Conservation (phyloP, 768 basidiomycete species). For the Rubroboletus satanas region DNA sequence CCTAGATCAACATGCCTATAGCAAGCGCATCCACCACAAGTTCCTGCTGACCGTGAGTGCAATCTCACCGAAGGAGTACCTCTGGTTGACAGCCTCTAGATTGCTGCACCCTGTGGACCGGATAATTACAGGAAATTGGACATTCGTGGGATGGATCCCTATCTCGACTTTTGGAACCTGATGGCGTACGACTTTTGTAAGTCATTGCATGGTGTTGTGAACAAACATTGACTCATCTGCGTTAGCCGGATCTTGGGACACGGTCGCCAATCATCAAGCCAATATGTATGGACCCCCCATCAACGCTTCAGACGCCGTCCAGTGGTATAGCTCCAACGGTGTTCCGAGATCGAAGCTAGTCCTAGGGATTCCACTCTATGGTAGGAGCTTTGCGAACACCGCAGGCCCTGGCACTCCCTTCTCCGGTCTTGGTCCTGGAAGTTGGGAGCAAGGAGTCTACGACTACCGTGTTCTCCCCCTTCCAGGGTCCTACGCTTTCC, state of each 20-base stretch:
- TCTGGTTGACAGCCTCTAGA: conserved; percentile 39
- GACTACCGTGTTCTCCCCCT: conserved; percentile 90
- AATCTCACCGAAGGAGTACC: neutral
- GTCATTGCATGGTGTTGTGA: conserved; percentile 20
- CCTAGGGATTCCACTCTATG: conserved; percentile 90
- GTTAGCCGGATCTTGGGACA: conserved; percentile 75
- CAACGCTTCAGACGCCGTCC: conserved; percentile 59
- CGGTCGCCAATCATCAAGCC: conserved; percentile 76
- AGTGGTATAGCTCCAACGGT: conserved; percentile 68
- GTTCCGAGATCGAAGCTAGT: conserved; percentile 78
- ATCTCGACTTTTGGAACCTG: conserved; percentile 94
- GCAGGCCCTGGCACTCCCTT: conserved; percentile 77
- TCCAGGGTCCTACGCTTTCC: conserved; percentile 59
- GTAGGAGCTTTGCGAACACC: conserved; percentile 85
- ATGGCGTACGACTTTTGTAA: conserved; percentile 89
- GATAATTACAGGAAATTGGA: conserved; percentile 79
- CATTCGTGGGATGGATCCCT: conserved; percentile 79
- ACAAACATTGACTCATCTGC: conserved; percentile 7
- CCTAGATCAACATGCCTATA: conserved; percentile 69
- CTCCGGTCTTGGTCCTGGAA: conserved; percentile 79
- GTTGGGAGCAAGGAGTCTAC: conserved; percentile 89
- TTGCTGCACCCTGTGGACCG: conserved; percentile 90
- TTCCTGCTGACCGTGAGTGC: conserved; percentile 71
- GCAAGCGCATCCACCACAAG: conserved; percentile 55
- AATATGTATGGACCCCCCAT: conserved; percentile 70